Evolutionary conservation across 2,329 filamentous ascomycete genomes (phyloP), one percentile per base, ranked within the genome.

Genomic region (Pyrenophora seminiperda): DNA sequence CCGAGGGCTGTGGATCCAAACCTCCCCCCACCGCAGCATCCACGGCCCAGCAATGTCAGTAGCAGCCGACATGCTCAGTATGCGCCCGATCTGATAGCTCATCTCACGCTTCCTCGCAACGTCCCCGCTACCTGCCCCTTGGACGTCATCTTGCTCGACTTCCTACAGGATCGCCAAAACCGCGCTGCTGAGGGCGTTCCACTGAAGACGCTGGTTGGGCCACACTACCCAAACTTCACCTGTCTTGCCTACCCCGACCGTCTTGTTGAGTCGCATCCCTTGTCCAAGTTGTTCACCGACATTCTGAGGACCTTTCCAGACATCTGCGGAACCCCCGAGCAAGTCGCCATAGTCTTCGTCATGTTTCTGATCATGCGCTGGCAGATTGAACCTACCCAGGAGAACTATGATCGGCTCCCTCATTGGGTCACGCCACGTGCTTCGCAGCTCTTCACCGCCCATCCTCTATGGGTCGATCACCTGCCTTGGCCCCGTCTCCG

Each of bases 321-420:
- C 61, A 84, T 96, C 22, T 83, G 81, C 3, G 81, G 80, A n/a
- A 79, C 95, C 0, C 91, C 91, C 0, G 91, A 96, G 73, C 87
- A 89, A 63, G 84, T 95, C 0, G 91, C 88, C 7, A 84, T 90
- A 5, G 79, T 96, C 6, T 95, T 92, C 70, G 77, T 88, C 66
- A 95, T 96, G 89, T 96, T 95, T 73, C 80, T 92, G 24, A 69
- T 91, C 56, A 90, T 94, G 86, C 73, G 76, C 33, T 96, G 91
- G 90, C 86, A 90, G 68, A 88, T 96, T 48, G 83, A 83, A 20
- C 90, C 91, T 0, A 90, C 89, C 0, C 80, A 81, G 53, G 87
- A 91, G 60, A 95, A 91, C 74, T 92, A 89, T 71, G 83, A 90
- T 18, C 81, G 88, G 3, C 75, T 96, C 9, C 91, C 91, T 0